Base-by-base conservation (phyloP, 805 yeast species). In the Komagataella pastoris region DNA sequence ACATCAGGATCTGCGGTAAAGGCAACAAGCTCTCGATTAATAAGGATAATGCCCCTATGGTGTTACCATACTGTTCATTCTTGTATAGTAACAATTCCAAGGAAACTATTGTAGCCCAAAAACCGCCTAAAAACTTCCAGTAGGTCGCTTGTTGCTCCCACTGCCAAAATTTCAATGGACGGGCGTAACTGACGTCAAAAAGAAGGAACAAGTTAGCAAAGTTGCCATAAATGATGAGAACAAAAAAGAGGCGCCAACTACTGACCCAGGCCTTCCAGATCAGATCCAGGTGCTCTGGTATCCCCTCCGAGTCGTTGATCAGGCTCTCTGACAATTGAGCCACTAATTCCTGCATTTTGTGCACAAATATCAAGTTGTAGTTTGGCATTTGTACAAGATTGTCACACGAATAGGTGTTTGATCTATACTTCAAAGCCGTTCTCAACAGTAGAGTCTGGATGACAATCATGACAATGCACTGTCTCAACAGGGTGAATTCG, bases 131-230 rank as follows among this genome's bases (percentile, higher is more conserved):
- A 60, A 85, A 88, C 56, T 67, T 69, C 89, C 88, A 85, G 64
- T 77, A 86, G 44, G 63, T 67, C 7, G 52, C 58, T 53, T 77
- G 77, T 4, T 76, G 72, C 57, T 74, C 71, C 97, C 97, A 89
- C 65, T 88, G 95, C 97, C 97, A 89, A 60, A 89, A 87, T 44
- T 73, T 64, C 49, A 71, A 73, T 1, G 88, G 82, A 53, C 95
- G 69, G 51, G 71, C 69, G 59, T 78, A 84, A 60, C 76, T 76
- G 17, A 85, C 85, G 64, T 86, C 93, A 63, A 85, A 86, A 52
- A 83, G 74, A 50, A 80, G 73, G 17, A 86, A 24, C 6, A 53
- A 40, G 6, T 58, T 56, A 21, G 61, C 54, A 3, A 64, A 64
- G 45, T 65, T 50, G 4, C 59, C 36, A 12, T 62, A 50, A 53